Conservation (phyloP, 108 stramenopile genomes). For the Schizochytrium sp. region DNA sequence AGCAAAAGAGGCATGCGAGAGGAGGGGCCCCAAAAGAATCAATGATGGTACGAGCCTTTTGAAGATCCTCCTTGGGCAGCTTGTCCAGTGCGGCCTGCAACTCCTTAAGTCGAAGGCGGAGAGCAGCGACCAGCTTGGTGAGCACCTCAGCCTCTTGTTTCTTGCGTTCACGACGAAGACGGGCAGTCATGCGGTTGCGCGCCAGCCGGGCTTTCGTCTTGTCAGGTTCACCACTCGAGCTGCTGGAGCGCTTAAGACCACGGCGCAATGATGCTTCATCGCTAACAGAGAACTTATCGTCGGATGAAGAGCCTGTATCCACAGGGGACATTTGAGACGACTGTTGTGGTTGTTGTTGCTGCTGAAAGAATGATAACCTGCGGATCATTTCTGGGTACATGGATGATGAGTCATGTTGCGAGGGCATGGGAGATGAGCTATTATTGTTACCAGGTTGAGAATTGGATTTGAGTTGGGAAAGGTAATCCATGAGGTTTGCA, state of each 20-base stretch:
- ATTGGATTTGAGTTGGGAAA: background rate
- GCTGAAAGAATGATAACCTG: background rate
- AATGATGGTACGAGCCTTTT: constrained; percentile 2
- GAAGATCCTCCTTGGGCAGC: background rate
- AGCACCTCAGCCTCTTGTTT: constrained; percentile 55
- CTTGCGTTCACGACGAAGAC: constrained; percentile 44
- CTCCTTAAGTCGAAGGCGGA: constrained; percentile 19
- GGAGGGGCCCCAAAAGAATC: background rate
- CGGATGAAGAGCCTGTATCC: too few relatives aligned
- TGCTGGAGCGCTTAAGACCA: background rate
- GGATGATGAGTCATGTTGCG: background rate
- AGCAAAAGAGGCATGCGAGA: constrained; percentile 47
- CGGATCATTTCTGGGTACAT: background rate
- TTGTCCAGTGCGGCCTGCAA: constrained; percentile 15
- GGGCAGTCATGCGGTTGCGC: constrained; percentile 56
- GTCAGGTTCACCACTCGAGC: background rate
- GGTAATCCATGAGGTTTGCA: background rate
- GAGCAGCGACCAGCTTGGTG: constrained; percentile 18
- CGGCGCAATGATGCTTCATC: background rate
- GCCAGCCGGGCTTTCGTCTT: constrained; percentile 31
- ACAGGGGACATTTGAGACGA: too few relatives aligned
- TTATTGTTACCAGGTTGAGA: background rate
- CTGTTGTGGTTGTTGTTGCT: background rate
- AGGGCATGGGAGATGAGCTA: background rate
- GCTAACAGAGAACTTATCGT: too few relatives aligned